Conservation (phyloP, 192 early-diverging fungal genomes). For the Rhizophlyctis rosea region DNA sequence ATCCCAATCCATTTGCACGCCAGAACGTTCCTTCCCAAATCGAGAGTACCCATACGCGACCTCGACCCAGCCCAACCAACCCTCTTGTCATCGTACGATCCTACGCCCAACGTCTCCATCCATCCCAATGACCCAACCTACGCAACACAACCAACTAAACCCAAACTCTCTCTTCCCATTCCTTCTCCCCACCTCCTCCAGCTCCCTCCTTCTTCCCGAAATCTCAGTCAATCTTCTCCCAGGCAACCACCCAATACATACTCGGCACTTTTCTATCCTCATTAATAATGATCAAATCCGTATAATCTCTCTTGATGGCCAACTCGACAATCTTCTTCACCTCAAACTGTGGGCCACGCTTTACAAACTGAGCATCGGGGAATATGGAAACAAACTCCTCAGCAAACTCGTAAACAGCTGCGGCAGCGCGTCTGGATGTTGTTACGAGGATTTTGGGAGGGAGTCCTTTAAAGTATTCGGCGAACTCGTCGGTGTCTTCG, state of each 20-base stretch:
- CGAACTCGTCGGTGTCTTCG: constrained; percentile 61
- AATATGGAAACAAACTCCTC: constrained; percentile 87
- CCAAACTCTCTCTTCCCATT: not conserved
- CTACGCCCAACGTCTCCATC: too few species aligned
- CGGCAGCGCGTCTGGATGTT: constrained; percentile 61
- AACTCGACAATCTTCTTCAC: constrained; percentile 89
- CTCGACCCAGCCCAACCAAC: not conserved
- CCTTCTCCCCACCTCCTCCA: not conserved
- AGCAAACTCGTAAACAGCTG: constrained; percentile 73
- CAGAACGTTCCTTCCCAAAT: too few species aligned
- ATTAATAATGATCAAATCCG: constrained; percentile 90
- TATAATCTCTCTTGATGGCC: constrained; percentile 84
- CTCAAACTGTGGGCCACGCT: constrained; percentile 81
- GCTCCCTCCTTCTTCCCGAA: not conserved
- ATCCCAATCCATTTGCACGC: too few species aligned
- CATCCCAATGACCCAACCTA: too few species aligned
- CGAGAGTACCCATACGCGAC: too few species aligned
- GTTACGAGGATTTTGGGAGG: constrained; percentile 93
- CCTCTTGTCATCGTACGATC: too few species aligned
- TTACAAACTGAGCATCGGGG: constrained; percentile 85
- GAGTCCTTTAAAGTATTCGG: constrained; percentile 82
- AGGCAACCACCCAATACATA: constrained; percentile 37
- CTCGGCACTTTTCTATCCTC: constrained; percentile 90
- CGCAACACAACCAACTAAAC: too few species aligned
- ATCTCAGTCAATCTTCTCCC: too few species aligned